phyloP scores from a whole-genome alignment of 2,329 filamentous ascomycete species.

The Aspergillus terreus region DNA sequence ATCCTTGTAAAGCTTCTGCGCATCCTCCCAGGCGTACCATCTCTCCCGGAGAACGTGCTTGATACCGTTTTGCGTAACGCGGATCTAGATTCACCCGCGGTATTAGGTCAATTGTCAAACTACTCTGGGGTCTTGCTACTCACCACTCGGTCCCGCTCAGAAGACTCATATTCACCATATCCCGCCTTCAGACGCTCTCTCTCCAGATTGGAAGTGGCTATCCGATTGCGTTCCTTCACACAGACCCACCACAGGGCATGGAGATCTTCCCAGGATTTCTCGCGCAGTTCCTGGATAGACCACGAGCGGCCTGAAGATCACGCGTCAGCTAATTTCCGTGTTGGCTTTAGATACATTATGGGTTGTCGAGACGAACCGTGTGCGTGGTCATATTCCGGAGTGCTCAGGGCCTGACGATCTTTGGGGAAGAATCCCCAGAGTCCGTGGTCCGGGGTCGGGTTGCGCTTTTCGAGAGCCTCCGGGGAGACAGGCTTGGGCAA shows the following conservation, averaged over 20 bases:
- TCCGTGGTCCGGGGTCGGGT: constrained; percentile 71
- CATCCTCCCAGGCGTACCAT: constrained; percentile 71
- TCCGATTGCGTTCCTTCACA: constrained; percentile 81
- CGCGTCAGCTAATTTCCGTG: constrained; percentile 11
- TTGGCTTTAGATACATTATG: not conserved
- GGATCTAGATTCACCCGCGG: constrained; percentile 53
- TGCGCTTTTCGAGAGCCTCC: constrained; percentile 43
- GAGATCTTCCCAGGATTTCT: constrained; percentile 90
- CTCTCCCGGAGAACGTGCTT: constrained; percentile 83
- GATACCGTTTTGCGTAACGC: constrained; percentile 74
- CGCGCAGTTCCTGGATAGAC: constrained; percentile 78
- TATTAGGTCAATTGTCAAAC: not conserved
- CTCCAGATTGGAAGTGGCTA: constrained; percentile 73
- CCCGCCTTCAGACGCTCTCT: constrained; percentile 63
- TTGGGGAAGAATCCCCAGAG: constrained; percentile 88
- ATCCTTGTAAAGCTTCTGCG: constrained; percentile 32
- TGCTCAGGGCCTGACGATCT: constrained; percentile 63
- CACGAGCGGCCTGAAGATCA: constrained; percentile 64
- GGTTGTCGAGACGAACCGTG: constrained; percentile 55
- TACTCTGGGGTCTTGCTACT: constrained; percentile 27
- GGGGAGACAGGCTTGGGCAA: constrained; percentile 69
- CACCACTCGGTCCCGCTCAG: constrained; percentile 64
- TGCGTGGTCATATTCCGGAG: constrained; percentile 65
- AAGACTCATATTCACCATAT: constrained; percentile 68
- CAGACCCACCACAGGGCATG: constrained; percentile 94